phyloP scores from a whole-genome alignment of 2,329 filamentous ascomycete genomes.

The Drechslerella stenobrocha region DNA sequence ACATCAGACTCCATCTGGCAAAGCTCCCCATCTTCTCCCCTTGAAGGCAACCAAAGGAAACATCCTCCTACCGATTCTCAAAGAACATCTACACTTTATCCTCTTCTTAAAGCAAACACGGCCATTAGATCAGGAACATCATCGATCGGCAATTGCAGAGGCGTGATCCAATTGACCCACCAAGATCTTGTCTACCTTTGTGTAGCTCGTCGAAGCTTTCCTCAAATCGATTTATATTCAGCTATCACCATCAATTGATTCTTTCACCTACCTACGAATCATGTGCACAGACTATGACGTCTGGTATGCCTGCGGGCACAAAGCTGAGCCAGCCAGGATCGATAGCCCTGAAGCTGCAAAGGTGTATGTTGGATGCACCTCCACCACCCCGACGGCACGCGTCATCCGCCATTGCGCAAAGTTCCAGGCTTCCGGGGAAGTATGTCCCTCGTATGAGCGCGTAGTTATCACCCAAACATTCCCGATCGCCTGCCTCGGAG shows the following conservation, averaged over 20 bases:
- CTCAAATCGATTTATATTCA: too few relatives aligned
- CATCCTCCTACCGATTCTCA: background rate
- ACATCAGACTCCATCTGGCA: background rate
- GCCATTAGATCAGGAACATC: background rate
- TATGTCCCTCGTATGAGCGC: conserved; percentile 14
- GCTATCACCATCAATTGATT: too few relatives aligned
- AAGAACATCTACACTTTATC: background rate
- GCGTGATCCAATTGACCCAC: too few relatives aligned
- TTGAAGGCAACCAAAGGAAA: background rate
- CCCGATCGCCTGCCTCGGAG: conserved; percentile 11
- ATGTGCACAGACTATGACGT: conserved; percentile 43
- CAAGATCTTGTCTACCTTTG: too few relatives aligned
- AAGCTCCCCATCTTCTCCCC: background rate
- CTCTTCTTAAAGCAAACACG: background rate
- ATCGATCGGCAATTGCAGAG: background rate
- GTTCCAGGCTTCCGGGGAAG: background rate
- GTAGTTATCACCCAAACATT: conserved; percentile 16
- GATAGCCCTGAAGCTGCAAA: background rate
- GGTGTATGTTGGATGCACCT: conserved; percentile 10
- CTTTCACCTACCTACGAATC: background rate
- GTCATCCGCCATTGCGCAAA: conserved; percentile 5
- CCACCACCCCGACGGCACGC: conserved; percentile 17
- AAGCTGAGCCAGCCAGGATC: conserved; percentile 3
- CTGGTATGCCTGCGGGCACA: conserved; percentile 36
- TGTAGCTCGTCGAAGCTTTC: too few relatives aligned